Evolutionary conservation across 371 early-diverging fungal genomes (phyloP), one percentile per base, ranked within the genome.

Genomic region (Massospora cicadina): DNA sequence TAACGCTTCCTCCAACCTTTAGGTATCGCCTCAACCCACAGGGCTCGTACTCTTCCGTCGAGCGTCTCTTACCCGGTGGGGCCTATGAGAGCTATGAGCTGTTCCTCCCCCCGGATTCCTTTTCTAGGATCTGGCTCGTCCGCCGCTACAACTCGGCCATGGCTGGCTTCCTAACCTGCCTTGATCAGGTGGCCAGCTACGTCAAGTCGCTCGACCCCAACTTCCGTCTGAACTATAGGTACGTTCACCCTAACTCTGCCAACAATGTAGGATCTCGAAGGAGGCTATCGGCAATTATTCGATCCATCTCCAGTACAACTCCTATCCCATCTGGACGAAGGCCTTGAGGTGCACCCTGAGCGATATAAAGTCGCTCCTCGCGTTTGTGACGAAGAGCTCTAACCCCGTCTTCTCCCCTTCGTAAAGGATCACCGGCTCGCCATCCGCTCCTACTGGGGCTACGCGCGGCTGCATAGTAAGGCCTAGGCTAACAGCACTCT

Each of bases 11-110:
- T n/a, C 25, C 28, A 23, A 60, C 25, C 33, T 54, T 31, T 53
- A 87, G 86, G 2, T 91, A 87, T 72, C 79, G 84, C 28, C 76
- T 95, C 17, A 80, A 93, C 0, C 95, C 97, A 21, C 79, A 93
- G 79, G 97, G 97, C 0, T 89, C 89, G 2, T 94, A 88, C 68
- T 94, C 95, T 10, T 74, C 87, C 26, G 86, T 97, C 32, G 91
- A 92, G 75, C n/a, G 27, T 24, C 33, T 32, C 31, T 86, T 82
- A 69, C 77, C 82, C 33, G 89, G 83, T 7, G 90, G 84, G 1
- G 89, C 89, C 54, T 75, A 79, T 27, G 85, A 81, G 1, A 71
- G 76, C 23, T 88, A 86, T 74, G 94, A 93, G 71, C 76, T 93
- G 80, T 91, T 74, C 75, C 83, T 68, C 5, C 85, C 95, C 0